phyloP scores from a whole-genome alignment of 345 rosid genomes.

The Gossypium longicalyx region DNA sequence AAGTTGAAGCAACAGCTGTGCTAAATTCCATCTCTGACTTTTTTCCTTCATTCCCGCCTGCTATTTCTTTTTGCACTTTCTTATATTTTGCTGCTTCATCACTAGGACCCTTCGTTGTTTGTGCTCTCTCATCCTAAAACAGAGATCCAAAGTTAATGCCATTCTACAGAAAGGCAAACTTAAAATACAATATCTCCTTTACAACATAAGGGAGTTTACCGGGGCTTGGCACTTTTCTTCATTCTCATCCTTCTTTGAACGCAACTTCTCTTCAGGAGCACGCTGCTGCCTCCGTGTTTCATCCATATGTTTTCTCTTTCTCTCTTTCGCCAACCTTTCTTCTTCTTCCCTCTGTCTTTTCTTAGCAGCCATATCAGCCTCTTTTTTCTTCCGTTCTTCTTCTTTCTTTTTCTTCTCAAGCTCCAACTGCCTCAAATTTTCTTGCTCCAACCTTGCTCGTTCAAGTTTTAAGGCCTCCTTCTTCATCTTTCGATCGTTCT shows the following conservation, averaged over 20 bases:
- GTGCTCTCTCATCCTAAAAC: conserved; percentile 39
- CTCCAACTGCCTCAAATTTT: conserved; percentile 58
- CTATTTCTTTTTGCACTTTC: conserved; percentile 28
- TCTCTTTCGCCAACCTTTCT: conserved; percentile 63
- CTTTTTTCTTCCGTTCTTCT: conserved; percentile 71
- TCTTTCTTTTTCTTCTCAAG: conserved; percentile 69
- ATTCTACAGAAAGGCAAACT: neutral
- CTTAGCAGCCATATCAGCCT: conserved; percentile 63
- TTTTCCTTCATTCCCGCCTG: conserved; percentile 20
- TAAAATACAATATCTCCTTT: neutral
- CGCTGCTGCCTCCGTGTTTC: conserved; percentile 56
- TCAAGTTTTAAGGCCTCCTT: conserved; percentile 79
- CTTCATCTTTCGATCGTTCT: conserved; percentile 74
- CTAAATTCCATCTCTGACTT: conserved; percentile 29
- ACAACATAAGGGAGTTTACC: conserved; percentile 29
- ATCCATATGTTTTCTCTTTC: conserved; percentile 60
- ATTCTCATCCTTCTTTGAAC: conserved; percentile 44
- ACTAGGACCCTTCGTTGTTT: conserved; percentile 29
- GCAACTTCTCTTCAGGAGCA: conserved; percentile 46
- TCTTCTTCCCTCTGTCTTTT: conserved; percentile 73
- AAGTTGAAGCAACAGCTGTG: conserved; percentile 23
- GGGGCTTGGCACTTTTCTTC: conserved; percentile 36
- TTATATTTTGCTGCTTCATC: conserved; percentile 8
- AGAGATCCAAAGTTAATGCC: conserved; percentile 12
- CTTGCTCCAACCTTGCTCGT: conserved; percentile 71